Percentiles rank a stretch among this genome's conserved stretches.
phyloP scores from a whole-genome alignment of 805 yeast genomes.

The Suhomyces sp. region DNA sequence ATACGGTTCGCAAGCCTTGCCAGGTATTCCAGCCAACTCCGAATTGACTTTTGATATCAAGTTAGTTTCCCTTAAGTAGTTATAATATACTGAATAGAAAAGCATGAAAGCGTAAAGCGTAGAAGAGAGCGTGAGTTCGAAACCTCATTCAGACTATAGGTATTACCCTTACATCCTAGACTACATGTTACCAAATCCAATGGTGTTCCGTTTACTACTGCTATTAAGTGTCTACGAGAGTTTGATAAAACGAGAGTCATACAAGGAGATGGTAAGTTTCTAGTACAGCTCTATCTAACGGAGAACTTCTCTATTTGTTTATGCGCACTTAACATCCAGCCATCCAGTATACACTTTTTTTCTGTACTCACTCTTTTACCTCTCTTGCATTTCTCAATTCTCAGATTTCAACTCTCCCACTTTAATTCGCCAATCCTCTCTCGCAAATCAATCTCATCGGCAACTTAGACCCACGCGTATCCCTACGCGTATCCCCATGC shows the following conservation, averaged over 20 bases:
- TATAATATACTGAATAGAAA: neutral
- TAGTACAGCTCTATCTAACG: no score
- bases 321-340: no score
- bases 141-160: neutral
- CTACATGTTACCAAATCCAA: no score
- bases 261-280: no score
- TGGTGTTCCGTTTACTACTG: no score
- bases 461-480: neutral
- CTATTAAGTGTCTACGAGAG: no score
- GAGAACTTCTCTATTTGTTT: no score
- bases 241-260: no score
- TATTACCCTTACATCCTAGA: no score
- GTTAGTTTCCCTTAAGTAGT: conserved; percentile 80
- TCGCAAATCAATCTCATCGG: neutral
- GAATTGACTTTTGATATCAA: conserved; percentile 95
- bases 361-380: no score
- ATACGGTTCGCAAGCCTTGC: conserved; percentile 89
- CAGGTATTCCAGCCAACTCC: conserved; percentile 97
- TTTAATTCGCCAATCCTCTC: neutral
- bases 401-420: neutral
- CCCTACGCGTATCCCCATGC: neutral
- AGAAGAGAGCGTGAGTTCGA: neutral
- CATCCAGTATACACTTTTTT: no score
- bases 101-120: neutral
- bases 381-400: neutral